A percentile compares a stretch with the other conserved stretches of the same genome.
phyloP scores from a whole-genome alignment of 306 rosid species.

The Vigna nakashimae region DNA sequence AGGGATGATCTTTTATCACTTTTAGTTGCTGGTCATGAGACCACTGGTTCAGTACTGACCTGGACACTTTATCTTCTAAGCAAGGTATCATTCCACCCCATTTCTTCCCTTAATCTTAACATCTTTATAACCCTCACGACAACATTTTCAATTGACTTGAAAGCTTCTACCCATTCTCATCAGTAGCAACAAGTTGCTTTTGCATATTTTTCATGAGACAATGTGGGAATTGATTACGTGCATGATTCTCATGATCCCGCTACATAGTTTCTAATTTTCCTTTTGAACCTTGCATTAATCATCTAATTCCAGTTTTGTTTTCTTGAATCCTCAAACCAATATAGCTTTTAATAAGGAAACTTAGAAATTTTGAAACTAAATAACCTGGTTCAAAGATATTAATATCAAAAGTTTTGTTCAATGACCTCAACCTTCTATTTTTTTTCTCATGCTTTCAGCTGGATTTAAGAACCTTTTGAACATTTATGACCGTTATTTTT shows the following conservation, averaged over 20 bases:
- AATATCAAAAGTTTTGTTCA: slow-evolving; percentile 19
- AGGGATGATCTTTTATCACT: slow-evolving; percentile 94
- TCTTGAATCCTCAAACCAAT: slow-evolving; percentile 6
- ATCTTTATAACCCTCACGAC: neutral
- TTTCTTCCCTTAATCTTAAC: neutral
- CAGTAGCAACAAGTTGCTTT: slow-evolving; percentile 17
- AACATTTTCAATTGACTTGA: slow-evolving; percentile 31
- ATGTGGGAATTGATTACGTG: slow-evolving; percentile 6
- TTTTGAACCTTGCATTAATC: slow-evolving; percentile 24
- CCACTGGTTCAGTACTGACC: slow-evolving; percentile 91
- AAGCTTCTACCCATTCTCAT: slow-evolving; percentile 20
- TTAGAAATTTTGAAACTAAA: slow-evolving; percentile 23
- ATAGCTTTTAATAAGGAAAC: slow-evolving; percentile 24
- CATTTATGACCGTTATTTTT: slow-evolving; percentile 33
- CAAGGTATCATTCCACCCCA: slow-evolving; percentile 66
- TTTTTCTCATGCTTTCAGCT: slow-evolving; percentile 13
- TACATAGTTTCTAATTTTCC: neutral
- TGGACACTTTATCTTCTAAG: slow-evolving; percentile 98
- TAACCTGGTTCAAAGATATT: slow-evolving; percentile 6
- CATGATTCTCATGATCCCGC: slow-evolving; percentile 25
- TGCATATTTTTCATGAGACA: slow-evolving; percentile 12
- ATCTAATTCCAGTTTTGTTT: neutral
- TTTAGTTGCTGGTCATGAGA: slow-evolving; percentile 97
- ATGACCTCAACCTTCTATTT: slow-evolving; percentile 16
- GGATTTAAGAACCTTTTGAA: slow-evolving; percentile 30